Conservation (phyloP, 345 rosid species). For the Murraya paniculata region DNA sequence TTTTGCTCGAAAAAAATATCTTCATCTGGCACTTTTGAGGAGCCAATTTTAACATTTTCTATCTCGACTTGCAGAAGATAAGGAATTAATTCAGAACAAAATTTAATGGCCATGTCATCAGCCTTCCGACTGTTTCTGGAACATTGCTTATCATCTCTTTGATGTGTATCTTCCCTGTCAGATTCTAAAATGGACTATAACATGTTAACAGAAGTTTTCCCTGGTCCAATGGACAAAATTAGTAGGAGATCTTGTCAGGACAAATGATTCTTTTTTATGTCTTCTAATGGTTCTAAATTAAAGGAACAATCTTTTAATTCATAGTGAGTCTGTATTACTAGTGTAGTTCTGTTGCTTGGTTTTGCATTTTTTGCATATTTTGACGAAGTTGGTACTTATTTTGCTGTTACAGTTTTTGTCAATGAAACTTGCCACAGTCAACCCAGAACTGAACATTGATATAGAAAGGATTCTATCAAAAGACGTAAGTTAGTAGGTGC, state of each 20-base stretch:
- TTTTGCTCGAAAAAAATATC: not conserved
- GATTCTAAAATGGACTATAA: not conserved
- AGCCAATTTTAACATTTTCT: not conserved
- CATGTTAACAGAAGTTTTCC: not conserved
- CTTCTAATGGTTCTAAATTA: not conserved
- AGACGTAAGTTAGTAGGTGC: conserved; percentile 60
- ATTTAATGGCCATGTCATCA: not conserved
- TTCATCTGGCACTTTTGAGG: not conserved
- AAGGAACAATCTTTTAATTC: not conserved
- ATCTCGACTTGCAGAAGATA: not conserved
- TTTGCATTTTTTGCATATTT: not conserved
- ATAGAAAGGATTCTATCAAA: conserved; percentile 71
- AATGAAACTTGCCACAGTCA: conserved; percentile 96
- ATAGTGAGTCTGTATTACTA: not conserved
- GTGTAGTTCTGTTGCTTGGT: not conserved
- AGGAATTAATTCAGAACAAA: not conserved
- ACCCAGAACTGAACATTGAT: conserved; percentile 71
- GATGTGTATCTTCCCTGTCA: not conserved
- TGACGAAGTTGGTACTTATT: not conserved
- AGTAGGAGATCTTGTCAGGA: not conserved
- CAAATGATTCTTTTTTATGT: not conserved
- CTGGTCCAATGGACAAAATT: not conserved
- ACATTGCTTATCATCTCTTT: not conserved
- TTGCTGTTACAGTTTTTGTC: conserved; percentile 69
- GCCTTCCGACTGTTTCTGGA: not conserved